Percentiles rank a stretch among this genome's conserved stretches.
These are phyloP conservation scores for Barnettozyma salicaria DNA, from an alignment of 805 yeast species.

Conservation along the genomic window DNA sequence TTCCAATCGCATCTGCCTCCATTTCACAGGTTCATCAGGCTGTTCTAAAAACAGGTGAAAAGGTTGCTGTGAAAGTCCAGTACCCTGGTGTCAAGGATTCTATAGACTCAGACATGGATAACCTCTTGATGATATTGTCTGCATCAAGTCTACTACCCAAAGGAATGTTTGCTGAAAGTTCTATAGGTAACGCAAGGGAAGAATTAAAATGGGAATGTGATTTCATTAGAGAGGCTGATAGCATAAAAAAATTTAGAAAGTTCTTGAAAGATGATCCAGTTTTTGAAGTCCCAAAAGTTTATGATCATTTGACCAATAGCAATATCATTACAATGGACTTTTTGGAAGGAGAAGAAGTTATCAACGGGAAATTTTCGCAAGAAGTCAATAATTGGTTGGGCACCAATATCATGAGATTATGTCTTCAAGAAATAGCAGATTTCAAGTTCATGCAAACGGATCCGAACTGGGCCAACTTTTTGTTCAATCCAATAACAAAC, in stretches of 20 bases:
- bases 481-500: constrained; percentile 64
- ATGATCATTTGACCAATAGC: constrained; percentile 68
- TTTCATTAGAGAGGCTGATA: constrained; percentile 81
- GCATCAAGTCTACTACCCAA: constrained; percentile 86
- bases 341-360: constrained; percentile 78
- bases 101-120: constrained; percentile 90
- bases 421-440: constrained; percentile 76
- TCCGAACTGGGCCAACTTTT: constrained; percentile 98
- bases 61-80: constrained; percentile 92
- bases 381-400: constrained; percentile 76
- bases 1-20: constrained; percentile 95
- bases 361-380: constrained; percentile 70
- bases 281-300: constrained; percentile 78
- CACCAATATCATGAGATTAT: constrained; percentile 76
- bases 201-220: constrained; percentile 98
- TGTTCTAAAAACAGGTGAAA: constrained; percentile 53
- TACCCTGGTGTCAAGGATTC: constrained; percentile 95
- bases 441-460: constrained; percentile 96
- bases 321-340: constrained; percentile 86
- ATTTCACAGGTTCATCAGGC: constrained; percentile 96
- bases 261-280: constrained; percentile 53
- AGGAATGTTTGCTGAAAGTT: constrained; percentile 85
- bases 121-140: constrained; percentile 70
- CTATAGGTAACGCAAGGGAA: constrained; percentile 86
- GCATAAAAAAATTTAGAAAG: constrained; percentile 60